These are phyloP conservation scores for Apiotrichum siamense DNA, from an alignment of 1,284 basidiomycete species.

Conservation along the genomic window DNA sequence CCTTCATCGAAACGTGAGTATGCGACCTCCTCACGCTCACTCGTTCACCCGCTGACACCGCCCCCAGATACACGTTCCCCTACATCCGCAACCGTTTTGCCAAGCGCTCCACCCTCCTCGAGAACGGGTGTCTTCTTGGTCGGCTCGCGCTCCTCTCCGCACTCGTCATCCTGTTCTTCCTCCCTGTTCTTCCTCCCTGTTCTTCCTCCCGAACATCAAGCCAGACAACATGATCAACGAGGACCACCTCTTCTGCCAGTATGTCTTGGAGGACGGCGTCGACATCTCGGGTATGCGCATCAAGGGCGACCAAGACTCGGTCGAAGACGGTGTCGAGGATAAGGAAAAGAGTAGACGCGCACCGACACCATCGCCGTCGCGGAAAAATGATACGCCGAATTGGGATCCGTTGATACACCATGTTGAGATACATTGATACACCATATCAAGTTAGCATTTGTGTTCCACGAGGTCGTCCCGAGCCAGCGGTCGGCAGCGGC, in stretches of 20 bases:
- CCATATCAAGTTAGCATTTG: too few relatives aligned
- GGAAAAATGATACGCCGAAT: too few relatives aligned
- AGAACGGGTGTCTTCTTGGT: conserved; percentile 42
- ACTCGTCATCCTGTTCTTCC: conserved; percentile 65
- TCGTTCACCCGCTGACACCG: neutral
- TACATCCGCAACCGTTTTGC: conserved; percentile 48
- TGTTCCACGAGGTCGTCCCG: too few relatives aligned
- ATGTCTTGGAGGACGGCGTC: conserved; percentile 69
- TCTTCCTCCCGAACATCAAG: conserved; percentile 68
- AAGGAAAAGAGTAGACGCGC: too few relatives aligned
- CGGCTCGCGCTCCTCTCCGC: conserved; percentile 67
- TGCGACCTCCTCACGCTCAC: too few relatives aligned
- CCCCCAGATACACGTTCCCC: conserved; percentile 59
- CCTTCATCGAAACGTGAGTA: conserved; percentile 63
- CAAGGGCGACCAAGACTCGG: neutral
- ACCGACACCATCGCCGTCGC: too few relatives aligned
- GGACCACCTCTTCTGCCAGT: conserved; percentile 69
- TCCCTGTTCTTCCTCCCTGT: conserved; percentile 76
- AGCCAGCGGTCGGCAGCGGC: too few relatives aligned
- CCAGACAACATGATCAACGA: conserved; percentile 75
- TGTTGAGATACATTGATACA: too few relatives aligned
- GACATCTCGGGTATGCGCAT: conserved; percentile 14
- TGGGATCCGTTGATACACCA: too few relatives aligned
- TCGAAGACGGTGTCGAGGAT: too few relatives aligned
- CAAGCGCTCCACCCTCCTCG: conserved; percentile 11